Conservation (phyloP, 805 yeast species). For the Candida odintsovae region DNA sequence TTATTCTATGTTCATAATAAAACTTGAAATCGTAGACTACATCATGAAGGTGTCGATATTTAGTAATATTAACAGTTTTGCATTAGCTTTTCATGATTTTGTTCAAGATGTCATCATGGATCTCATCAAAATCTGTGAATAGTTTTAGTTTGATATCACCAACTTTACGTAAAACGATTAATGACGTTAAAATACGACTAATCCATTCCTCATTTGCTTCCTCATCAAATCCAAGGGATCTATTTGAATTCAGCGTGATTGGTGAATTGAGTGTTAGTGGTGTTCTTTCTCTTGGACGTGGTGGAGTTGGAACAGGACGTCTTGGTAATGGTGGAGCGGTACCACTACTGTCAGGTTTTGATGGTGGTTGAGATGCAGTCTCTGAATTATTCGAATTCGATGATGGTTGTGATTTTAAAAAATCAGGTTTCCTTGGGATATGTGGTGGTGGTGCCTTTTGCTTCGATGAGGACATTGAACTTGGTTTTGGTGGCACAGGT, state of each 20-base stretch:
- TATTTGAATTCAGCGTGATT: neutral
- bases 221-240: conserved; percentile 28
- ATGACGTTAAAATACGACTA: conserved; percentile 34
- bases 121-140: conserved; percentile 20
- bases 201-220: conserved; percentile 54
- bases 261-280: conserved; percentile 14
- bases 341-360: neutral
- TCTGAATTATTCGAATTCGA: conserved; percentile 2
- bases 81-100: neutral
- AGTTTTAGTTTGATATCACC: conserved; percentile 14
- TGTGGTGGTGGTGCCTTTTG: conserved; percentile 19
- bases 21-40: too few relatives aligned
- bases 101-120: conserved; percentile 20
- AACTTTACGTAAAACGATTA: conserved; percentile 15
- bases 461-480: conserved; percentile 5
- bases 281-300: conserved; percentile 16
- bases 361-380: conserved; percentile 1
- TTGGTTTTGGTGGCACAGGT: conserved; percentile 1
- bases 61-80: too few relatives aligned
- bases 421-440: conserved; percentile 20
- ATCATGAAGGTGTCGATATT: neutral
- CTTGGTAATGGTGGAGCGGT: conserved; percentile 22
- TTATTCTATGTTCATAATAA: too few relatives aligned
- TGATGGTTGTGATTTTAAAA: conserved; percentile 7
- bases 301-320: conserved; percentile 27